These are phyloP conservation scores for Claviceps digitariae DNA, from an alignment of 2,329 filamentous ascomycete genomes.

Conservation along the genomic window DNA sequence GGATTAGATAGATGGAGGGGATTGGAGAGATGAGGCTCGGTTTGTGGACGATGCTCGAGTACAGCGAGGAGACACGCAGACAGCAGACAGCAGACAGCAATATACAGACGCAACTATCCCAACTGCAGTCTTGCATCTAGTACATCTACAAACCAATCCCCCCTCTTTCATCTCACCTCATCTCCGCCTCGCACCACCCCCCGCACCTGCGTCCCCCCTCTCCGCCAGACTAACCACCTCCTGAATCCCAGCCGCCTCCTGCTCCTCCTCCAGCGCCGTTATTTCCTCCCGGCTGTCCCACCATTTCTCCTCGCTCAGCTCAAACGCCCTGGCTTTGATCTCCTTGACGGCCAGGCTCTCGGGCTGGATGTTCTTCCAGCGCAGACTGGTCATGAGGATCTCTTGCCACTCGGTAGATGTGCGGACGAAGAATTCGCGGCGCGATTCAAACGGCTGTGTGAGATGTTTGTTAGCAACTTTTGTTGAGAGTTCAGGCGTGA, in stretches of 20 bases:
- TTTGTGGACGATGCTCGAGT: no score
- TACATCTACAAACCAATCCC: no score
- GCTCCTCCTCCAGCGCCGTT: constrained; percentile 80
- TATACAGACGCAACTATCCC: no score
- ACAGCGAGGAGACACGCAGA: no score
- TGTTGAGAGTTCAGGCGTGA: no score
- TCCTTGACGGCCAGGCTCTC: constrained; percentile 73
- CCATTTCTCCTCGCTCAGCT: constrained; percentile 91
- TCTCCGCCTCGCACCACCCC: constrained; percentile 18
- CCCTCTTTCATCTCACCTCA: constrained; percentile 8
- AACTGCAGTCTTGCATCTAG: no score
- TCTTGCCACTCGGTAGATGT: constrained; percentile 88
- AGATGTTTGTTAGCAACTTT: constrained; percentile 12
- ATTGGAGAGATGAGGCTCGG: no score
- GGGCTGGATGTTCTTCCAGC: constrained; percentile 51
- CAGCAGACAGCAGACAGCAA: no score
- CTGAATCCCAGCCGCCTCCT: constrained; percentile 87
- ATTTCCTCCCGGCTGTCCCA: constrained; percentile 97
- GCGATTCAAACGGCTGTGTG: constrained; percentile 71
- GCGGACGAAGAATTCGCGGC: constrained; percentile 83
- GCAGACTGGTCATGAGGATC: constrained; percentile 60
- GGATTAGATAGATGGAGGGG: constrained; percentile 1
- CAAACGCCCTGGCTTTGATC: constrained; percentile 81
- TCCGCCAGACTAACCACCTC: constrained; percentile 85
- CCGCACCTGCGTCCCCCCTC: constrained; percentile 37